A percentile compares a stretch with the other conserved stretches of the same genome.
phyloP scores from a whole-genome alignment of 2,329 filamentous ascomycete species.

The Ascochyta fabae region DNA sequence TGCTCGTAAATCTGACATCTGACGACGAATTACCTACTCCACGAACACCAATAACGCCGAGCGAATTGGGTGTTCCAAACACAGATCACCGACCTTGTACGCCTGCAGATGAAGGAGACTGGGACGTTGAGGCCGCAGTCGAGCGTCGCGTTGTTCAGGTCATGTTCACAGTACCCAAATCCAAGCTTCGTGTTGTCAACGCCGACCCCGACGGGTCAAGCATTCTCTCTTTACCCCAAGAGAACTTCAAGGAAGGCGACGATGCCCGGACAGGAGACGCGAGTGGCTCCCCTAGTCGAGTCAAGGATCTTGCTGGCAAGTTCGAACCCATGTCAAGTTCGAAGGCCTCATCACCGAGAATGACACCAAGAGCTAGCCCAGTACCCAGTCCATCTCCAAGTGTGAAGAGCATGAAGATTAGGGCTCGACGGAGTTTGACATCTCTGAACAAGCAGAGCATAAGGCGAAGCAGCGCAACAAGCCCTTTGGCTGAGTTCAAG shows the following conservation, averaged over 20 bases:
- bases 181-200: constrained; percentile 88
- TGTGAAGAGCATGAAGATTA: constrained; percentile 29
- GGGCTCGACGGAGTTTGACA: constrained; percentile 22
- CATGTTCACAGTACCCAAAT: constrained; percentile 93
- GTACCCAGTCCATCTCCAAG: constrained; percentile 14
- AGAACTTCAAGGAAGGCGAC: constrained; percentile 20
- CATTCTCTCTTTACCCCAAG: constrained; percentile 34
- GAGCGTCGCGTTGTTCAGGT: constrained; percentile 58
- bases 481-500: too few species aligned
- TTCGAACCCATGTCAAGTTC: constrained; percentile 35
- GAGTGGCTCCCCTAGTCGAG: constrained; percentile 26
- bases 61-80: constrained; percentile 29
- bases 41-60: constrained; percentile 32
- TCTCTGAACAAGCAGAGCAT: too few species aligned
- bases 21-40: constrained; percentile 38
- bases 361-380: constrained; percentile 15
- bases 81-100: constrained; percentile 33
- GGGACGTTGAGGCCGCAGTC: constrained; percentile 59
- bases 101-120: constrained; percentile 53
- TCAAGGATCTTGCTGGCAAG: constrained; percentile 39
- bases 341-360: background rate
- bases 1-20: constrained; percentile 38
- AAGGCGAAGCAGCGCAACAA: too few species aligned
- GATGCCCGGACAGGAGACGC: constrained; percentile 5
- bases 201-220: constrained; percentile 42